Base-by-base conservation (phyloP, 1,284 basidiomycete genomes). In the Ganoderma leucocontextum region DNA sequence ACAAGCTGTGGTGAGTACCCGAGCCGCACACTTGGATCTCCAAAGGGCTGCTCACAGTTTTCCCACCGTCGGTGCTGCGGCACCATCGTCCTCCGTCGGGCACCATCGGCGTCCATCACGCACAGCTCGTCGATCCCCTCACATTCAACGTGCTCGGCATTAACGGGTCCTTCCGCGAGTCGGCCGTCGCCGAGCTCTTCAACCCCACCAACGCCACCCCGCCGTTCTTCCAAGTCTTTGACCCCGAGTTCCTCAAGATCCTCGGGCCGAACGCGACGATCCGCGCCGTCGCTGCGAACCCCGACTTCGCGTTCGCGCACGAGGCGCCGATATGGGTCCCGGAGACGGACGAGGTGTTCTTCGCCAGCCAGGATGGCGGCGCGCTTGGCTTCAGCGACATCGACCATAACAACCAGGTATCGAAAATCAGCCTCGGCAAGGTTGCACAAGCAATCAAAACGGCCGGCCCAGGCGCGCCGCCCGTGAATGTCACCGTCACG, bases 171-270 rank as follows among this genome's bases (percentile, higher is more conserved):
- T 81, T 81, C 73, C 77, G 81, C 36, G 63, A 74, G 33, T 70
- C 70, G 35, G 69, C 77, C 25, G 73, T 75, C 64, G 71, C 70
- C 13, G 58, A 73, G 38, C 70, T 76, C 58, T 79, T 82, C 76
- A 83, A 82, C 70, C 85, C 85, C 3, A 82, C 82, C 6, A 80
- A 81, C 68, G 71, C 80, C 8, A 76, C 81, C 0, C 80, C 87
- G 7, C 90, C 90, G 0, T 88, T 90, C 75, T 91, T 94, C 80
- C 91, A 93, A 76, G 81, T 91, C 66, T 91, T 92, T 75, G 85
- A 93, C 74, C 73, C 80, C 4, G 81, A 79, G 6, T 94, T 94
- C 78, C 79, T 89, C 67, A 62, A 74, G 41, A 82, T 93, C 70
- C 85, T 94, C 2, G 92, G 92, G 0, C 73, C 78, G 8, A 80